Evolutionary conservation across 2,329 filamentous ascomycete genomes (phyloP), one percentile per base, ranked within the genome.

Genomic region (Microsporum audouinii): DNA sequence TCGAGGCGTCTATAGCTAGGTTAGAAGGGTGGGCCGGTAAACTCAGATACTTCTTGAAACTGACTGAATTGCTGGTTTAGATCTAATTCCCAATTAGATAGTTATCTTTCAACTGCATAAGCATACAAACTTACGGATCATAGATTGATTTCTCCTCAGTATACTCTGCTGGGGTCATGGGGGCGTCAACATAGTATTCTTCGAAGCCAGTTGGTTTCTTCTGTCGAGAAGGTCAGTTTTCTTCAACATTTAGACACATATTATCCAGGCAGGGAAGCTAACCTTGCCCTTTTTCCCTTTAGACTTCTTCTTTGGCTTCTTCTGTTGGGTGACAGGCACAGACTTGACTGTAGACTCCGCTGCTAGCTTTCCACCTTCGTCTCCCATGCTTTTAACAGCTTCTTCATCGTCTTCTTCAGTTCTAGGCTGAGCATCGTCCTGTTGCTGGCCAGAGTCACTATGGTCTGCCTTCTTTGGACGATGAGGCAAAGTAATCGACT

Each of bases 121-220:
- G 6, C 5, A 8, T 58, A 36, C 27, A 5, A 10, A 75, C 84
- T 71, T 77, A 88, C 78, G 76, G 71, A 65, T 83, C 72, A 69
- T 96, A 99, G 29, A 94, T 76, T 10, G 81, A 78, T 23, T 80
- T 76, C 68, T 95, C 88, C 58, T 87, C 80, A 2, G 80, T 74
- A 57, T 83, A 80, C 69, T 95, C 85, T 0, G 79, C 79, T 0
- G 86, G 84, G 0, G 87, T 91, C 63, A 95, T 75, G 0, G 91
- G 91, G 0, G 86, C 80, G 71, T 97, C 92, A 10, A 88, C 85
- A 70, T 84, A 94, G 71, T 84, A 89, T 64, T 91, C 86, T 82
- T 91, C 88, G 62, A 91, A 91, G 0, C 88, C 88, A 4, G 83
- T 87, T 3, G 78, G 77, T 62, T 76, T 75, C 56, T 68, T 70